Percentiles rank a stretch among this genome's conserved stretches.
Evolutionary conservation across 2,329 filamentous ascomycete species (phyloP).

Genomic region (Diaporthe nobilis): DNA sequence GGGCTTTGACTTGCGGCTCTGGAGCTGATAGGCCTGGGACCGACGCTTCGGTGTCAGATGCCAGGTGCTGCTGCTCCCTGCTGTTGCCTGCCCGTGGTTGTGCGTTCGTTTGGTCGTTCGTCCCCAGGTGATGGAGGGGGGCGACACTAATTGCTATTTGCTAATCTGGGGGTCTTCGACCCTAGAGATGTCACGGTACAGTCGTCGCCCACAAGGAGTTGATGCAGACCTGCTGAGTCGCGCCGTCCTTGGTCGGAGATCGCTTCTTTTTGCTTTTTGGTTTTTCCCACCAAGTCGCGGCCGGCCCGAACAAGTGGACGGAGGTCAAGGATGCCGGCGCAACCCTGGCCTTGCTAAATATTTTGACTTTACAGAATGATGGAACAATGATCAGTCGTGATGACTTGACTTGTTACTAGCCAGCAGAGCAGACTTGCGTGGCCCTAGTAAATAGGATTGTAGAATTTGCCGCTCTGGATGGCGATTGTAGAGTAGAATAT

Average conservation of each 20-base stretch:
- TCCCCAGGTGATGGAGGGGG: constrained; percentile 2
- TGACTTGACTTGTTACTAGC: not conserved
- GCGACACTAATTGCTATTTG: not conserved
- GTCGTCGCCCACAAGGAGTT: not conserved
- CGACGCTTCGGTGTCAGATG: constrained; percentile 39
- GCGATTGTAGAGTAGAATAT: not conserved
- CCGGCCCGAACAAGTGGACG: constrained; percentile 7
- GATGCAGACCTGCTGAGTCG: not conserved
- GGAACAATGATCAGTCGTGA: constrained; percentile 1
- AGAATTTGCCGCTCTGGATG: not conserved
- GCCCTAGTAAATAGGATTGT: not conserved
- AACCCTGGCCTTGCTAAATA: not conserved
- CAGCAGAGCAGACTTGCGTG: not conserved
- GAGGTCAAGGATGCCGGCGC: not conserved
- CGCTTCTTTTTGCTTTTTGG: constrained; percentile 28
- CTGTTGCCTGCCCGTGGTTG: constrained; percentile 14
- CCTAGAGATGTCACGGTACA: constrained; percentile 19
- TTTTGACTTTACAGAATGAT: not conserved
- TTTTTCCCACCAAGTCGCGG: not conserved
- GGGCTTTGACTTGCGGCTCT: constrained; percentile 20
- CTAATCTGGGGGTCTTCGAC: not conserved
- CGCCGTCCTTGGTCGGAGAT: constrained; percentile 17
- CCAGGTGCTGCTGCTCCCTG: constrained; percentile 33
- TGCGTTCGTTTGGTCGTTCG: constrained; percentile 8
- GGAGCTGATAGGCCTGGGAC: constrained; percentile 37